Evolutionary conservation across 2,329 filamentous ascomycete genomes (phyloP).

Genomic region (Xylariaceae sp.): DNA sequence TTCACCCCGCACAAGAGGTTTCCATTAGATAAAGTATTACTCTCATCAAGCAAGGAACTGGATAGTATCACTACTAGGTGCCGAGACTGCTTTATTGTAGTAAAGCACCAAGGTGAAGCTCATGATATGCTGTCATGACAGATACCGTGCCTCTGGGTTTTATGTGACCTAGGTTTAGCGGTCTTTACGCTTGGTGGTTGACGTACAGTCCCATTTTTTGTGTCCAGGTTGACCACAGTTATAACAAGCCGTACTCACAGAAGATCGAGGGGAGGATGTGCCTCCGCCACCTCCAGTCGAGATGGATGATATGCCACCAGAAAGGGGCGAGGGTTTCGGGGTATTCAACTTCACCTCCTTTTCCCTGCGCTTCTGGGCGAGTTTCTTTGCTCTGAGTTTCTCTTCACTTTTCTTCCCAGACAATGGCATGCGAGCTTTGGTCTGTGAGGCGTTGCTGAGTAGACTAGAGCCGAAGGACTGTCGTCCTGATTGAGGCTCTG

Average conservation of each 20-base stretch:
- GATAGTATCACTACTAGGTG: too few relatives aligned
- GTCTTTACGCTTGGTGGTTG: slow-evolving; percentile 18
- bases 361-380: slow-evolving; percentile 57
- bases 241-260: slow-evolving; percentile 48
- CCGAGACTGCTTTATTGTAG: too few relatives aligned
- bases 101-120: too few relatives aligned
- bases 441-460: slow-evolving; percentile 37
- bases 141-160: too few relatives aligned
- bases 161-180: too few relatives aligned
- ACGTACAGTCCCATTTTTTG: slow-evolving; percentile 35
- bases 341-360: slow-evolving; percentile 65
- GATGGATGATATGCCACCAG: slow-evolving; percentile 49
- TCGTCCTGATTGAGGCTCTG: slow-evolving; percentile 20
- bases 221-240: slow-evolving; percentile 61
- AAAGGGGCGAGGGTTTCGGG: slow-evolving; percentile 14
- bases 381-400: slow-evolving; percentile 43
- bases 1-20: too few relatives aligned
- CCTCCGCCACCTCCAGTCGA: slow-evolving; percentile 41
- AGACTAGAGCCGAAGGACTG: slow-evolving; percentile 39
- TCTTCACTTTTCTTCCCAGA: slow-evolving; percentile 47
- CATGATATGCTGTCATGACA: too few relatives aligned
- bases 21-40: too few relatives aligned
- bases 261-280: slow-evolving; percentile 36
- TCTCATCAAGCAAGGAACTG: too few relatives aligned
- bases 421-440: slow-evolving; percentile 25